Base-by-base conservation (phyloP, 2,329 filamentous ascomycete species). In the Bipolaris bicolor region DNA sequence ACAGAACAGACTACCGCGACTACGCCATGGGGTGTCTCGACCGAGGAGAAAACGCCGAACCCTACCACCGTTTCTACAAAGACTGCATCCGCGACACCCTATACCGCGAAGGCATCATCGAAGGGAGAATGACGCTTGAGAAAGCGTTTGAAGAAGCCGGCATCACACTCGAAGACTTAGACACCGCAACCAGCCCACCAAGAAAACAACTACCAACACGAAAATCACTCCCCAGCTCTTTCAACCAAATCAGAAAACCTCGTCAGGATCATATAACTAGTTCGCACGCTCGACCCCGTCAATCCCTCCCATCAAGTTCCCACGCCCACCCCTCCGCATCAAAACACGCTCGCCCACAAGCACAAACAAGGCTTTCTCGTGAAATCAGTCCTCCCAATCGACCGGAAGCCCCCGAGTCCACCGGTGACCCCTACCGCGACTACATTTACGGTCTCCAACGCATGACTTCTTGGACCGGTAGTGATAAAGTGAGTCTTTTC, bases 21-120 rank as follows among this genome's bases (percentile, higher is more conserved):
- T 76, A 77, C 24, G 58, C 45, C 0, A 20, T 56, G 7, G 55
- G 65, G 7, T 73, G 73, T 50, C 20, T 63, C 1, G 63, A 70
- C 1, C 52, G 58, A 5, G 71, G 70, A 15, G 64, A 69, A 39
- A 61, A 69, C 26, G 49, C 62, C 0, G 58, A 70, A 26, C 60
- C 69, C 2, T 77, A 76, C 47, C 46, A 66, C 44, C 66, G 70
- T 4, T 77, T 72, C 60, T 78, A 77, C 62, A 70, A 72, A 43
- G 67, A 76, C 37, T 56, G 58, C 0, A 69, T 77, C 16, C 62
- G 65, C 3, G 63, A 71, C 16, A 70, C 68, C 0, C 41, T 68
- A 1, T 72, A 69, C 58, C 65, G 40, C 1, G 65, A 71, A 39
- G 66, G 68, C 10, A 50, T 77, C 10, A 49, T 73, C 6, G 33